Evolutionary conservation across 2,329 filamentous ascomycete species (phyloP).

Genomic region (Penicillium rolfsii): DNA sequence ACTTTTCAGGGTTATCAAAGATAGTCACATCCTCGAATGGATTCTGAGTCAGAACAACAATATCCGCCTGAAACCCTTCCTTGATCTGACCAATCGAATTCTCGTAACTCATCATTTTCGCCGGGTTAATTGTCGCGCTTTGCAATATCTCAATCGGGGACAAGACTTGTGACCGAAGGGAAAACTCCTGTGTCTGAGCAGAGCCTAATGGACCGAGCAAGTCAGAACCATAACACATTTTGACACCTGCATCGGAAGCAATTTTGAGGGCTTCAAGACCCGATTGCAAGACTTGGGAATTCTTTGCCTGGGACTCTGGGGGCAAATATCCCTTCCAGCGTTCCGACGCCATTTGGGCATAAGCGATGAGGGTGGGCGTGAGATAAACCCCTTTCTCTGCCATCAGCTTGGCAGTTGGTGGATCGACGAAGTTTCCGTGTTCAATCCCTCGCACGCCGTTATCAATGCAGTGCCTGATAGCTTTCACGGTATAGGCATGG

Average conservation of each 20-base stretch:
- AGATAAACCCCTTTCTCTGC: constrained; percentile 53
- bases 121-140: constrained; percentile 57
- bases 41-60: constrained; percentile 56
- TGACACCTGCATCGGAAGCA: constrained; percentile 56
- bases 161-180: constrained; percentile 49
- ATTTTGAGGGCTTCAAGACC: constrained; percentile 54
- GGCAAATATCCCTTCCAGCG: constrained; percentile 33
- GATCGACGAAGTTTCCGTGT: constrained; percentile 51
- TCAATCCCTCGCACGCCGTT: constrained; percentile 62
- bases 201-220: constrained; percentile 54
- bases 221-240: constrained; percentile 60
- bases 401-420: constrained; percentile 54
- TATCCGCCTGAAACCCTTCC: constrained; percentile 55
- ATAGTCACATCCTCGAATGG: constrained; percentile 59
- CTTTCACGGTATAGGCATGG: constrained; percentile 59
- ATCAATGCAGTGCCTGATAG: constrained; percentile 58
- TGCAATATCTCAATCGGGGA: constrained; percentile 49
- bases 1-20: constrained; percentile 52
- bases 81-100: constrained; percentile 55
- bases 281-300: constrained; percentile 51
- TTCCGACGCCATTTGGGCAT: constrained; percentile 54
- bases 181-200: constrained; percentile 55
- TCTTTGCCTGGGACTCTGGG: constrained; percentile 51
- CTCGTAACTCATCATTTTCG: constrained; percentile 53
- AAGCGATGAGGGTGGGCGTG: constrained; percentile 58